These are phyloP conservation scores for Colletotrichum higginsianum DNA, from an alignment of 2,329 filamentous ascomycete genomes.

Conservation along the genomic window DNA sequence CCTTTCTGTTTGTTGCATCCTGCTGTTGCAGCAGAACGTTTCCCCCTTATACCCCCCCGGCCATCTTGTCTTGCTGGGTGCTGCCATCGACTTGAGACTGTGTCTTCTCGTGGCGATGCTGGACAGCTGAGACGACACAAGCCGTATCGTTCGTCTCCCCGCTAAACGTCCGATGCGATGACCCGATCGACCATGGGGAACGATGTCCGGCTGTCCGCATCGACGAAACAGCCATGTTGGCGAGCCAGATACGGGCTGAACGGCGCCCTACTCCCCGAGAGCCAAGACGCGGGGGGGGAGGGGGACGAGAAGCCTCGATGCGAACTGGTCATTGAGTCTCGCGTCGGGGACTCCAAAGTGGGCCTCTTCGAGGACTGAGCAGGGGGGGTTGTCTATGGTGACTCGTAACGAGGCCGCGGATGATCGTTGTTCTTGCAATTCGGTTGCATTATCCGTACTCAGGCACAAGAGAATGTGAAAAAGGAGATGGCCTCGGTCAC, in stretches of 20 bases:
- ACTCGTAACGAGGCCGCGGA: neutral
- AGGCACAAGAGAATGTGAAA: too few species aligned
- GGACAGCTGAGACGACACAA: neutral
- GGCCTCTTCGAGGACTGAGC: neutral
- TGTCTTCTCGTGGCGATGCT: neutral
- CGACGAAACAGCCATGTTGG: neutral
- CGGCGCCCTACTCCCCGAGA: neutral
- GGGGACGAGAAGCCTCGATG: slow-evolving; percentile 1
- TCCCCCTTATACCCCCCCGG: slow-evolving; percentile 9
- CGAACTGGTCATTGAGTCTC: slow-evolving; percentile 1
- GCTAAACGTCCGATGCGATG: slow-evolving; percentile 22
- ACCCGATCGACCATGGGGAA: slow-evolving; percentile 23
- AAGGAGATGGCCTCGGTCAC: too few species aligned
- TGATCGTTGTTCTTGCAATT: neutral
- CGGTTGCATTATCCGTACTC: neutral
- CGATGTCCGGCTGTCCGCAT: neutral
- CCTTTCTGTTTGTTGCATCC: neutral
- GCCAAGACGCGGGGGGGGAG: neutral
- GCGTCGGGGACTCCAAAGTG: slow-evolving; percentile 1
- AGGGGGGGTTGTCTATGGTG: neutral
- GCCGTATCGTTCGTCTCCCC: slow-evolving; percentile 1
- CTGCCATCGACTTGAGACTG: too few species aligned
- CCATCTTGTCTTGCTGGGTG: neutral
- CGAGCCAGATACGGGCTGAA: neutral
- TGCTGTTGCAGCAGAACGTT: neutral